These are phyloP conservation scores for Candida corydali DNA, from an alignment of 805 yeast genomes.

Conservation along the genomic window DNA sequence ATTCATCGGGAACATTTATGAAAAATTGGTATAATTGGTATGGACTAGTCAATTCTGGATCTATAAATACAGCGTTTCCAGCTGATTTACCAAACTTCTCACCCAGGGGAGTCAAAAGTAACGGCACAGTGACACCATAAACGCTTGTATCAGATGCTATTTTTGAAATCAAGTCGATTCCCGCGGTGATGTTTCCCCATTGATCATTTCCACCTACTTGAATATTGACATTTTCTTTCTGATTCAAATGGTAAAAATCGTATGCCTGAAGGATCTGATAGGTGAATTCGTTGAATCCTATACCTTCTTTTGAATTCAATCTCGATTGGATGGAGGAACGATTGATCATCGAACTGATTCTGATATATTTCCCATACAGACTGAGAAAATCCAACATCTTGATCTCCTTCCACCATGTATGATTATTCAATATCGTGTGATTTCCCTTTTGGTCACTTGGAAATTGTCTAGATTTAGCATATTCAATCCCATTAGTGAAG, in stretches of 20 bases:
- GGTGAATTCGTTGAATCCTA: slow-evolving; percentile 92
- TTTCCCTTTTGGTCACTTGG: slow-evolving; percentile 32
- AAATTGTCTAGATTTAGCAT: slow-evolving; percentile 51
- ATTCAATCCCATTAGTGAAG: slow-evolving; percentile 55
- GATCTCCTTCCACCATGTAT: slow-evolving; percentile 81
- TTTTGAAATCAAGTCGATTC: slow-evolving; percentile 78
- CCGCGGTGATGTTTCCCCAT: slow-evolving; percentile 98
- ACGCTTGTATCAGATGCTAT: slow-evolving; percentile 32
- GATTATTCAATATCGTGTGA: slow-evolving; percentile 55
- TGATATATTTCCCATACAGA: slow-evolving; percentile 68
- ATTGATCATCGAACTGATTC: slow-evolving; percentile 83
- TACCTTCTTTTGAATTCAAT: slow-evolving; percentile 62
- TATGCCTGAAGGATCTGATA: slow-evolving; percentile 92
- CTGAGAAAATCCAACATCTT: slow-evolving; percentile 75
- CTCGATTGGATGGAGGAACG: slow-evolving; percentile 84
- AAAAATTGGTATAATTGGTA: slow-evolving; percentile 84
- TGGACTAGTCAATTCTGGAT: slow-evolving; percentile 67
- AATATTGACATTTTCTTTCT: slow-evolving; percentile 52
- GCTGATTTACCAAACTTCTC: slow-evolving; percentile 96
- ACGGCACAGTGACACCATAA: slow-evolving; percentile 85
- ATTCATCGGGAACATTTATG: slow-evolving; percentile 73
- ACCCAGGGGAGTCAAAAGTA: slow-evolving; percentile 83
- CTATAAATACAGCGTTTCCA: slow-evolving; percentile 92
- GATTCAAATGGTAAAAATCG: slow-evolving; percentile 81
- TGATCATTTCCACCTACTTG: slow-evolving; percentile 98